A percentile compares a stretch with the other conserved stretches of the same genome.
phyloP scores from a whole-genome alignment of 2,329 filamentous ascomycete species.

The Lachnellula hyalina region DNA sequence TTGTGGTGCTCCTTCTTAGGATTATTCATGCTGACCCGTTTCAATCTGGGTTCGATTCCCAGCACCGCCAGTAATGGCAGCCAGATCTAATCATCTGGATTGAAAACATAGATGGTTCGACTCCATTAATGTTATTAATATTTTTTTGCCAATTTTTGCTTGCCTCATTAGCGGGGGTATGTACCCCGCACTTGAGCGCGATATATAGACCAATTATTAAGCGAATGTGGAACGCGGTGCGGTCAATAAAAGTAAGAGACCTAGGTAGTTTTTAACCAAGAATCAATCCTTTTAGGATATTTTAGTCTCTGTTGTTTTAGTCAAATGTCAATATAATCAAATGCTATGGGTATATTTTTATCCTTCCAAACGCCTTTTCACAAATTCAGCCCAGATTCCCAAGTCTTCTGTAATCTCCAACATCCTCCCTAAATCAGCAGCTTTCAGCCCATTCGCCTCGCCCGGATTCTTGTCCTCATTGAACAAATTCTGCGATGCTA shows the following conservation, averaged over 20 bases:
- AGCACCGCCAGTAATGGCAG: constrained; percentile 26
- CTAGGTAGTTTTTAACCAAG: no score
- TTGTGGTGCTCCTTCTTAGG: constrained; percentile 24
- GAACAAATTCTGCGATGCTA: constrained; percentile 28
- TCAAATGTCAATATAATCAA: not conserved
- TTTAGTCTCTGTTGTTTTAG: no score
- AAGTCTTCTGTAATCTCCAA: constrained; percentile 44
- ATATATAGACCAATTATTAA: not conserved
- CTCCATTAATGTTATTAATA: constrained; percentile 13
- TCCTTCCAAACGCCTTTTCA: constrained; percentile 28
- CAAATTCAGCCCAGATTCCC: constrained; percentile 47
- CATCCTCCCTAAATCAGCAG: constrained; percentile 37
- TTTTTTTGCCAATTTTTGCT: constrained; percentile 20
- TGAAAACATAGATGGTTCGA: constrained; percentile 26
- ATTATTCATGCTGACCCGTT: constrained; percentile 24
- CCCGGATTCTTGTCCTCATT: constrained; percentile 9
- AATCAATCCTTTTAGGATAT: no score
- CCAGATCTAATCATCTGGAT: constrained; percentile 11
- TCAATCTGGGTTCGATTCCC: constrained; percentile 34
- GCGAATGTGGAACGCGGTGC: not conserved
- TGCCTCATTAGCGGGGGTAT: not conserved
- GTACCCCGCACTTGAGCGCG: not conserved
- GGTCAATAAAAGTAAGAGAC: no score
- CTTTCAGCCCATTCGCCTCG: constrained; percentile 14
- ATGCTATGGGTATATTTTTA: not conserved